Base-by-base conservation (phyloP, 1,139 yeast species). In the Debaryomycetaceae sp. region DNA sequence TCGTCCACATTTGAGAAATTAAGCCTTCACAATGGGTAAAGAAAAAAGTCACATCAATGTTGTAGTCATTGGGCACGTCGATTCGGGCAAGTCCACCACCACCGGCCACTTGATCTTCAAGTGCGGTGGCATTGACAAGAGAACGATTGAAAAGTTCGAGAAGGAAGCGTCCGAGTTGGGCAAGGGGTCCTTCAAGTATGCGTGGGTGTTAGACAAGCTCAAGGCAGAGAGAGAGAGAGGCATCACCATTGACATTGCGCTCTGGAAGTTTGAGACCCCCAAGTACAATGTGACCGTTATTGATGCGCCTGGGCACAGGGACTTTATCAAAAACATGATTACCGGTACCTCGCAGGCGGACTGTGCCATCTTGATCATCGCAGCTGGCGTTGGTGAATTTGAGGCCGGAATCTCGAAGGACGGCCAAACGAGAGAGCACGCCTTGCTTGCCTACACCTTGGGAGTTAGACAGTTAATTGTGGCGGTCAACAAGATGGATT, bases 31-130 rank as follows among this genome's bases (percentile, higher is more conserved):
- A 38, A 56, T 56, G 89, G 91, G 95, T 78, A 85, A 85, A 73
- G 95, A 82, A 65, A 88, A 86, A 83, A 64, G 77, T 73, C 97
- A 88, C 85, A 83, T 88, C 74, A 89, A 88, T 94, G 91, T 88
- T 75, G 97, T 89, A 72, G 97, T 89, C 68, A 89, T 89, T 71
- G 97, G 97, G 73, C 97, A 88, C 93, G 96, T 86, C 95, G 96
- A 86, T 76, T 86, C 96, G 56, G 95, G 95, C 44, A 86, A 86
- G 75, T 86, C 95, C 51, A 27, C 29, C 10, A 27, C 29, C 23
- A 28, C 30, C 19, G 30, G 30, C 23, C 30, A 28, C 30, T 28
- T 28, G 25, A 28, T 28, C 12, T 28, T 11, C 30, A 28, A 28
- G 30, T 51, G 61, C 63, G 74, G 75, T 65, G 74, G 83, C 75